Evolutionary conservation across 1,139 yeast species (phyloP), one percentile per base, ranked within the genome.

Genomic region (Starmera stellimalicola): DNA sequence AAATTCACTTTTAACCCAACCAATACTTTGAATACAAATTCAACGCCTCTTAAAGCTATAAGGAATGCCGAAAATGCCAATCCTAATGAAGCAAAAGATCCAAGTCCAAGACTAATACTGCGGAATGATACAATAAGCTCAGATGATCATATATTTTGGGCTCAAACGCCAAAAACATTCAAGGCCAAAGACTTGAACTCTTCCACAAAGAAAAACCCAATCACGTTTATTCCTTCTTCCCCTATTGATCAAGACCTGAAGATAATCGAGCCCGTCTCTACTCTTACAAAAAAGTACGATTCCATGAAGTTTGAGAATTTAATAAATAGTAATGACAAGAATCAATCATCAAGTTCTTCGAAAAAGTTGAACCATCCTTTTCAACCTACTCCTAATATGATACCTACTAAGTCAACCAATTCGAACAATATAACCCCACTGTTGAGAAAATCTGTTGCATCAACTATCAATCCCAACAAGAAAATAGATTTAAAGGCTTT

Each of bases 131-230:
- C 37, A 9, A 41, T 37, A 7, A 39, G 48, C 25, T 48, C 52
- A 7, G 50, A 47, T 26, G 52, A 48, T 27, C 48, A 40, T 37
- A 46, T 48, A 14, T 46, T 36, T 32, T 48, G 52, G 52, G 49
- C 39, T 6, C 48, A 48, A 6, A 47, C 52, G 16, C 51, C 51
- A 16, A 38, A 39, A 11, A 37, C 38, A 4, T 32, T 33, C 4
- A 35, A 36, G 8, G 11, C 11, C 3, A 22, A 22, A 22, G 25
- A 22, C 25, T 3, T 22, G 4, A 22, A 22, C 8, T 6, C 25
- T 22, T 22, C 12, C 11, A 3, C 25, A 22, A 22, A 8, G 7
- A 22, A 6, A n/a, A 22, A n/a, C 6, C 25, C 25, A 6, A 22
- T n/a, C 11, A 33, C 16, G 6, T 38, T 32, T 19, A 30, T 42